phyloP scores from a whole-genome alignment of 2,329 filamentous ascomycete species.

The Pseudogymnoascus destructans region DNA sequence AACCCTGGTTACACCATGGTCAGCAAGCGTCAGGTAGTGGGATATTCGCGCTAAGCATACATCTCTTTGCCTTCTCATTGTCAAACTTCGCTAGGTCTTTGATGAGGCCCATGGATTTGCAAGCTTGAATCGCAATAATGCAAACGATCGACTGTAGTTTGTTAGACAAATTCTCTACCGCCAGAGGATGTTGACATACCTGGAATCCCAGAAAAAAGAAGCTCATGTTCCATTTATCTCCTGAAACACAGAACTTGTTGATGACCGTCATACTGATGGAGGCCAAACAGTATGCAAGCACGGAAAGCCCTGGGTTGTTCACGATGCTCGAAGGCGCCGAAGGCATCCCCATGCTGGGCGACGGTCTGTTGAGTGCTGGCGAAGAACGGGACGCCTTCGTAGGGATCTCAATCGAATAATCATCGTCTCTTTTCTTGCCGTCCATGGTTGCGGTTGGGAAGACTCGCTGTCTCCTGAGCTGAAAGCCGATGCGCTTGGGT shows the following conservation, averaged over 20 bases:
- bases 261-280: conserved; percentile 99
- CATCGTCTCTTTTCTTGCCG: conserved; percentile 77
- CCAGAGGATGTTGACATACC: conserved; percentile 41
- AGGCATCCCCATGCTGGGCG: conserved; percentile 29
- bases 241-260: conserved; percentile 96
- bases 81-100: conserved; percentile 74
- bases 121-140: conserved; percentile 67
- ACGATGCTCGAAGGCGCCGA: conserved; percentile 33
- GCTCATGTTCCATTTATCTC: conserved; percentile 84
- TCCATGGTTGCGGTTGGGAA: conserved; percentile 44
- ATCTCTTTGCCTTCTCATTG: conserved; percentile 78
- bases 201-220: conserved; percentile 89
- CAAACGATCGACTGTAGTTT: conserved; percentile 67
- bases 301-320: conserved; percentile 67
- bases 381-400: conserved; percentile 37
- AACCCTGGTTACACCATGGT: conserved; percentile 52
- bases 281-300: conserved; percentile 81
- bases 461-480: conserved; percentile 2
- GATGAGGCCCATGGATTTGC: conserved; percentile 73
- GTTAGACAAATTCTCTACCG: conserved; percentile 9
- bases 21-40: conserved; percentile 10
- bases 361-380: conserved; percentile 25
- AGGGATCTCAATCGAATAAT: conserved; percentile 59
- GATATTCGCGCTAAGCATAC: conserved; percentile 38
- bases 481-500: background rate